Evolutionary conservation across 176 grass and related monocot species (phyloP).

Genomic region (Alopecurus myosuroides): DNA sequence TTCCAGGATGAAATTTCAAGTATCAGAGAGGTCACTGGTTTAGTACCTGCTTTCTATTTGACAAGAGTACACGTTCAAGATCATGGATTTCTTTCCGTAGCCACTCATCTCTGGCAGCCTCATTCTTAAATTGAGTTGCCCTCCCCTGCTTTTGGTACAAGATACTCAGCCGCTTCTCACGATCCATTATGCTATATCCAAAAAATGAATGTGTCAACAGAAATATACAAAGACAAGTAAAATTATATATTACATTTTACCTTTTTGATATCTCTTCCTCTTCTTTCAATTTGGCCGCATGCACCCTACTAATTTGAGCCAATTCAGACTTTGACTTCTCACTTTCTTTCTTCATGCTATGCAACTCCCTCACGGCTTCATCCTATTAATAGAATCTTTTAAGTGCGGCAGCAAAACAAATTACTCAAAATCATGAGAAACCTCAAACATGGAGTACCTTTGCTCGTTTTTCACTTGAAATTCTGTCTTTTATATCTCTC

Average conservation of each 20-base stretch:
- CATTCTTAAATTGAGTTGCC: slow-evolving; percentile 87
- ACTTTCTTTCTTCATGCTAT: slow-evolving; percentile 75
- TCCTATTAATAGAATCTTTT: slow-evolving; percentile 52
- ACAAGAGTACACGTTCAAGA: slow-evolving; percentile 82
- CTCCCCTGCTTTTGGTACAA: slow-evolving; percentile 98
- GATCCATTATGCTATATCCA: slow-evolving; percentile 83
- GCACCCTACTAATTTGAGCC: slow-evolving; percentile 66
- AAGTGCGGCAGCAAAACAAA: not conserved
- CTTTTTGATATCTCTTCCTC: slow-evolving; percentile 94
- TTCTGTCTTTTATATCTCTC: slow-evolving; percentile 87
- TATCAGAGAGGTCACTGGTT: slow-evolving; percentile 5
- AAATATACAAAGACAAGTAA: not conserved
- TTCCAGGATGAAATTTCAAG: slow-evolving; percentile 5
- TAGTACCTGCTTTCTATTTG: slow-evolving; percentile 84
- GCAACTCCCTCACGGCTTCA: slow-evolving; percentile 69
- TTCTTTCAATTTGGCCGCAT: slow-evolving; percentile 72
- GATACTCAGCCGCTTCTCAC: slow-evolving; percentile 94
- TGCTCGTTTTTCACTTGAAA: slow-evolving; percentile 61
- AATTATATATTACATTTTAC: slow-evolving; percentile 40
- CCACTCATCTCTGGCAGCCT: slow-evolving; percentile 90
- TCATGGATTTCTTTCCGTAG: slow-evolving; percentile 97
- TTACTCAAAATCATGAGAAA: slow-evolving; percentile 14
- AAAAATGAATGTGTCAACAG: slow-evolving; percentile 22
- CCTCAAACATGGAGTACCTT: slow-evolving; percentile 55
- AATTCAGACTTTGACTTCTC: slow-evolving; percentile 85